Evolutionary conservation across 306 rosid species (phyloP), one percentile per base, ranked within the genome.

Genomic region (Mucuna pruriens): DNA sequence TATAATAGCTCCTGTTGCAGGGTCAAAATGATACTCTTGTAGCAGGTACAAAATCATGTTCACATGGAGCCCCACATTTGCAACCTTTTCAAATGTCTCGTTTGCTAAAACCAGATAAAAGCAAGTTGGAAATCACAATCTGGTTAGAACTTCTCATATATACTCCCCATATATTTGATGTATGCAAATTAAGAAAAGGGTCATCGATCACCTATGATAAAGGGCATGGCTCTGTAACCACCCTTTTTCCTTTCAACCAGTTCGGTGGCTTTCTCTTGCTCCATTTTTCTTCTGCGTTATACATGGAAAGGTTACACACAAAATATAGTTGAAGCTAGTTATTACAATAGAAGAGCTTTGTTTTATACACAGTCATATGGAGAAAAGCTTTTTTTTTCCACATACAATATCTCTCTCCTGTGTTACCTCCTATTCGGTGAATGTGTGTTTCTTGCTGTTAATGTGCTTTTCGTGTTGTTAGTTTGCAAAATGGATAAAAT

Each of bases 161-260:
- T 54, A 60, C 55, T n/a, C 65, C 34, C 48, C 23, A n/a, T n/a
- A n/a, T n/a, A 29, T 3, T 12, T 63, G 25, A 13, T 44, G 26
- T 34, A 22, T 36, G 54, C 44, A 65, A 77, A n/a, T n/a, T n/a
- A n/a, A 66, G 75, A 55, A 80, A 76, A 20, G 80, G 31, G 16
- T 57, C 64, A 65, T 55, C 42, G 88, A 65, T 55, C 42, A 90
- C 98, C 90, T 63, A 94, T 89, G 84, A 94, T 91, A 75, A 92
- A 92, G 38, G 97, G 95, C 89, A 94, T 85, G 85, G 97, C 90
- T 88, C 84, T 83, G 16, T 74, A 75, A 77, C 97, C 98, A 71
- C 98, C 98, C 85, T 81, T 92, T 70, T 69, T 86, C 76, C 70
- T 65, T 71, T 26, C 34, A 73, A 71, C 40, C 63, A 71, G 74